Conservation (phyloP, 176 grass and related monocot species). For the Chloris gayana region DNA sequence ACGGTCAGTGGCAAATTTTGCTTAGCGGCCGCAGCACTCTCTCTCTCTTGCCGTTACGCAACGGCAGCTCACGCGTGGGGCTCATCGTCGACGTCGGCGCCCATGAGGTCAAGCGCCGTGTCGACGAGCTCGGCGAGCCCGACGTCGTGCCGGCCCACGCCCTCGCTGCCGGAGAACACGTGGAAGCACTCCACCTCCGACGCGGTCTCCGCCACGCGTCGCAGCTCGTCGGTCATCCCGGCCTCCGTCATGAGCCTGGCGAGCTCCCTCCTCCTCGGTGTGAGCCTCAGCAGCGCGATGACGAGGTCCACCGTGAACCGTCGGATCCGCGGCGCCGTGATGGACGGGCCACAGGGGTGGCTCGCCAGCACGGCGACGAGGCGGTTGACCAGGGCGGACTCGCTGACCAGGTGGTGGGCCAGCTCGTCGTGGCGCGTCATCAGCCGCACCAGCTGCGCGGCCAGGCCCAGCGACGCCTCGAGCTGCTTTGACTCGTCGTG, state of each 20-base stretch:
- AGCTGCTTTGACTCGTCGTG: conserved; percentile 28
- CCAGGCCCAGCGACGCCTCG: conserved; percentile 59
- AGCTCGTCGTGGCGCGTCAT: conserved; percentile 45
- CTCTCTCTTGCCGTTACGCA: background rate
- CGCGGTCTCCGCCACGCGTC: conserved; percentile 51
- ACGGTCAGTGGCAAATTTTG: too few relatives aligned
- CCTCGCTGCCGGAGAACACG: conserved; percentile 70
- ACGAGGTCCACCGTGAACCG: conserved; percentile 56
- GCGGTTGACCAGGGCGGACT: conserved; percentile 18
- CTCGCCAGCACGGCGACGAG: conserved; percentile 44
- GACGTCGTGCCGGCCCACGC: conserved; percentile 49
- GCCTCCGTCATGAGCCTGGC: conserved; percentile 29
- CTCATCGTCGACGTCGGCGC: background rate
- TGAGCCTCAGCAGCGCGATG: conserved; percentile 43
- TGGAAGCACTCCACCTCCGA: conserved; percentile 72
- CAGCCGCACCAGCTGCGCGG: conserved; percentile 40
- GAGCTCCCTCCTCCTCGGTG: background rate
- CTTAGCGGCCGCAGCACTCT: too few relatives aligned
- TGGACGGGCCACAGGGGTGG: conserved; percentile 45
- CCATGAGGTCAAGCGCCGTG: conserved; percentile 42
- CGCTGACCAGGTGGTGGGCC: conserved; percentile 22
- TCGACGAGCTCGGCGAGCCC: conserved; percentile 50
- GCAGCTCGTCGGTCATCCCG: conserved; percentile 43
- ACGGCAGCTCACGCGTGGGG: background rate
- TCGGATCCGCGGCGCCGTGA: conserved; percentile 55